Percentiles rank a stretch among this genome's conserved stretches.
phyloP scores from a whole-genome alignment of 1,139 yeast genomes.

The Debaryomyces robertsiae region DNA sequence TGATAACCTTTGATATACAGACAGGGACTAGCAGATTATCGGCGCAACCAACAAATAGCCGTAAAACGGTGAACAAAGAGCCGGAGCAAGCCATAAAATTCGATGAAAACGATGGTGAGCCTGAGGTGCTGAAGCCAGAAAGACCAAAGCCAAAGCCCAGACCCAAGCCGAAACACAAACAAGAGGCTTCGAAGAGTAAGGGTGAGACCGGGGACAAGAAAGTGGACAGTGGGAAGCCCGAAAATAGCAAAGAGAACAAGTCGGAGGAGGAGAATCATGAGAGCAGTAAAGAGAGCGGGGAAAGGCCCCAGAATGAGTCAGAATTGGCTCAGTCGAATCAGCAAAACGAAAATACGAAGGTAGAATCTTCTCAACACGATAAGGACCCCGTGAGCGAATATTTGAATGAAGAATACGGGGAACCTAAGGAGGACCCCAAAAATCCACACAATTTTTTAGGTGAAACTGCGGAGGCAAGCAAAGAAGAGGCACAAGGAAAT shows the following conservation, averaged over 20 bases:
- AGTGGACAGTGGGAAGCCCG: background rate
- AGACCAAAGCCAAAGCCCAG: background rate
- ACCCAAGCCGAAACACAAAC: background rate
- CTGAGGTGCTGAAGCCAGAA: slow-evolving; percentile 1
- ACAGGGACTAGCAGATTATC: slow-evolving; percentile 5
- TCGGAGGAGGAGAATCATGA: background rate
- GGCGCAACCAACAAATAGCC: slow-evolving; percentile 1
- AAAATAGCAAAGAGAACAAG: background rate
- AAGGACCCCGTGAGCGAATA: slow-evolving; percentile 1
- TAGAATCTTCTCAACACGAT: background rate
- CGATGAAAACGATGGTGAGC: background rate
- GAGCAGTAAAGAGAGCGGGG: background rate
- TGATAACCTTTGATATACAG: slow-evolving; percentile 5
- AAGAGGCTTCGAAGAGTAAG: background rate
- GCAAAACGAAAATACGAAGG: background rate
- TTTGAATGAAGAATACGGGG: slow-evolving; percentile 7
- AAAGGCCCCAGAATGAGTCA: background rate
- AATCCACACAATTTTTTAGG: slow-evolving; percentile 29
- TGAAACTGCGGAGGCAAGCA: slow-evolving; percentile 11
- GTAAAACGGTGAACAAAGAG: background rate
- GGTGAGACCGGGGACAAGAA: background rate
- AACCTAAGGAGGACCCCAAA: slow-evolving; percentile 12
- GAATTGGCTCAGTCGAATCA: no score
- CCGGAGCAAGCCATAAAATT: background rate
- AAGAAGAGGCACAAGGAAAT: background rate